Conservation (phyloP, 208 protist species). For the Sergeia podlipaevii region DNA sequence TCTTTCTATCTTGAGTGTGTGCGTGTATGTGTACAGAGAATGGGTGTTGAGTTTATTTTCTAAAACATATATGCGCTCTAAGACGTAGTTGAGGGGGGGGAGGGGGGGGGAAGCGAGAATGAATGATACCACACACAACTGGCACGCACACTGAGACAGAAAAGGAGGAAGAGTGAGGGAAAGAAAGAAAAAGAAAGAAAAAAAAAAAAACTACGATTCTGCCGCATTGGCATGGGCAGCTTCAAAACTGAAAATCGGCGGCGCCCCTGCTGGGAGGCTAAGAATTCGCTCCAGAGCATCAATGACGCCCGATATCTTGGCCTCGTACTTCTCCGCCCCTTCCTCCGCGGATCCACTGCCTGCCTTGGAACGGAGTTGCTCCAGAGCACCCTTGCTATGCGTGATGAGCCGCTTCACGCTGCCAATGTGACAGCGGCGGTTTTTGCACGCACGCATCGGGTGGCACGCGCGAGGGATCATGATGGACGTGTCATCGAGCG, state of each 20-base stretch:
- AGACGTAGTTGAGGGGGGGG: not conserved
- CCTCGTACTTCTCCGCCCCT: conserved; percentile 20
- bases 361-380: conserved; percentile 12
- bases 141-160: too few relatives aligned
- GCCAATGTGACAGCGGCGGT: conserved; percentile 13
- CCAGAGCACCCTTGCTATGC: conserved; percentile 15
- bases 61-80: too few relatives aligned
- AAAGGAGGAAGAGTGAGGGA: not conserved
- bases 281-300: too few relatives aligned
- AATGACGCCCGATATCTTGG: conserved; percentile 19
- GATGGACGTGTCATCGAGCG: conserved; percentile 31
- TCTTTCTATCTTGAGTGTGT: too few relatives aligned
- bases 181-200: conserved; percentile 7
- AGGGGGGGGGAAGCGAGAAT: not conserved
- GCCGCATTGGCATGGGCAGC: too few relatives aligned
- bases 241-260: too few relatives aligned
- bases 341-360: conserved; percentile 14
- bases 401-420: conserved; percentile 29
- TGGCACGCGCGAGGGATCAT: conserved; percentile 16
- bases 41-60: too few relatives aligned
- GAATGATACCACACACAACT: too few relatives aligned
- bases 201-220: conserved; percentile 2
- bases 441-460: conserved; percentile 16
- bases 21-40: not conserved
- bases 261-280: too few relatives aligned